Evolutionary conservation across 1,284 basidiomycete species (phyloP), one percentile per base, ranked within the genome.

Genomic region (Leccinum pallidistipes): DNA sequence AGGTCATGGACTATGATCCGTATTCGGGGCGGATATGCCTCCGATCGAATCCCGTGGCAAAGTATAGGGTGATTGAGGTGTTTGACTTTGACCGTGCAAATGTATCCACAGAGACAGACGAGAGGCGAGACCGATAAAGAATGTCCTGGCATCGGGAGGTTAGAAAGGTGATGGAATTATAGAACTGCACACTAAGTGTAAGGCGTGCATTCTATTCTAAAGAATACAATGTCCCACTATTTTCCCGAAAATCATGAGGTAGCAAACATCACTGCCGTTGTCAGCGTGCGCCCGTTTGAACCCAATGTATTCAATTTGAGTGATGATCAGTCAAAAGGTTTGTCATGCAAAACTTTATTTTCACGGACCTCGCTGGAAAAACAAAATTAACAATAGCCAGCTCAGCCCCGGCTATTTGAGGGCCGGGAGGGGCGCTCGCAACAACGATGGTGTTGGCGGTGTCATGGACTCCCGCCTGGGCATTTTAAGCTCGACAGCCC

Each of bases 21-120:
- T 71, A 69, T 55, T 53, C 57, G 0, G 68, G 68, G 2, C 61
- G 66, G 47, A 52, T 69, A 32, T 71, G 64, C 36, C 34, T 71
- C 8, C 51, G 27, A 34, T 55, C 9, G 29, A 1, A 5, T 27
- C 24, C 21, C 3, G 55, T 54, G 57, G 5, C 54, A 36, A 51
- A 38, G 53, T 55, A 56, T 38, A 53, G 40, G 5, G 31, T 57
- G 14, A 59, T 69, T 11, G 64, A 71, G 40, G 53, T 69, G 49
- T 51, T 60, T 14, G 68, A 69, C 36, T 57, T 71, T 52, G 58
- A 54, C 18, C 18, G 18, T 45, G 43, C 43, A 45, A 45, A 24
- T 47, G 45, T 21, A 47, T 24, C 45, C 18, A 10, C 21, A 14
- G 45, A 47, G 21, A 21, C 21, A 24, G 45, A 24, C 7, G 21